Evolutionary conservation across 2,329 filamentous ascomycete genomes (phyloP), one percentile per base, ranked within the genome.

Genomic region (Ophiocordyceps unilateralis): DNA sequence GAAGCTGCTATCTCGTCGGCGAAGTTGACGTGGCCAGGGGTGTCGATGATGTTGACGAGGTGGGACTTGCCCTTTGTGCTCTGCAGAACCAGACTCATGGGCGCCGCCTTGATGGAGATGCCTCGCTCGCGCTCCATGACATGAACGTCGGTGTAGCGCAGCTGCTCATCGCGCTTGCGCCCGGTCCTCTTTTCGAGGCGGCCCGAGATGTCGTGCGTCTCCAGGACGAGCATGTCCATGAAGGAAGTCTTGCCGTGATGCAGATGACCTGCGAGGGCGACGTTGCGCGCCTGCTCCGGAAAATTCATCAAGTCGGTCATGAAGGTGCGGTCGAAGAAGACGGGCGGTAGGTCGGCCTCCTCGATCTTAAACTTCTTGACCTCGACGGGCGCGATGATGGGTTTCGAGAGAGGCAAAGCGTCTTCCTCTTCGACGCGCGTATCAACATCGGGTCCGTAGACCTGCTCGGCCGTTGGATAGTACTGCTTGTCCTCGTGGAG

Each of bases 401-500:
- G 91, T 55, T 95, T 78, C 24, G 84, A 78, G 48, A 98, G 72
- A 40, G 88, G 83, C 60, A 98, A 91, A 46, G 88, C 83, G 68
- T 98, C 91, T 65, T 96, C 91, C 62, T 98, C 91, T 57, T 96
- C 84, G 32, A 98, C 89, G 61, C 94, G 67, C 1, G 89, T 91
- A 65, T 98, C 91, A 53, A 98, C 91, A 63, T 91, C 88, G 53
- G 79, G 74, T 42, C 91, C 91, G 59, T 96, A 98, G 37, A 94
- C 80, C 61, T 98, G 91, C 57, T 89, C 81, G 44, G 91, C 91
- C n/a, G 88, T 94, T 24, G 91, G 91, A 58, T 98, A 98, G 63
- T 98, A 98, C 60, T 96, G 91, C 63, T 98, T 98, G 66, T 98
- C 91, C 69, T 98, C 91, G 65, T 98, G 91, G 39, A 98, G 74